phyloP scores from a whole-genome alignment of 768 basidiomycete genomes.

The Lactifluus volemus region DNA sequence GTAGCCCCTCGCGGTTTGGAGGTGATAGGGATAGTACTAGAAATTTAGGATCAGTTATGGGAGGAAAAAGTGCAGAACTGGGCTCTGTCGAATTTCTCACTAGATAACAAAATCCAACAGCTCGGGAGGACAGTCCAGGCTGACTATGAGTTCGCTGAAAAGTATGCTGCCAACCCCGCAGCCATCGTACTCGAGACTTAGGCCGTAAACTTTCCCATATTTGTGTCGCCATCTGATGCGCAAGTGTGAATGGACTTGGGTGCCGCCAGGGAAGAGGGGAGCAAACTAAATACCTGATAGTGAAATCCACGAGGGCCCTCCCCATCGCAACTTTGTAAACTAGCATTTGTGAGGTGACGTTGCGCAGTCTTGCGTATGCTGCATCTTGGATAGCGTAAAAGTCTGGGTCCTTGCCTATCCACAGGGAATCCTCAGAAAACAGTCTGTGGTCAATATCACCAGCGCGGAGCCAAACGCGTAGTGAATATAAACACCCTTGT shows the following conservation, averaged over 20 bases:
- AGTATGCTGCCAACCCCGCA: conserved; percentile 48
- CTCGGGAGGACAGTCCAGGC: conserved; percentile 46
- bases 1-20: conserved; percentile 49
- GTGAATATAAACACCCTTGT: conserved; percentile 41
- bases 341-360: conserved; percentile 35
- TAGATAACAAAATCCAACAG: conserved; percentile 52
- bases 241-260: background rate
- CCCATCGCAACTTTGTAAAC: conserved; percentile 51
- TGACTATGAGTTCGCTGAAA: conserved; percentile 45
- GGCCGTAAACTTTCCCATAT: conserved; percentile 38
- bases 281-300: conserved; percentile 34
- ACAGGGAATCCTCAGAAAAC: conserved; percentile 56
- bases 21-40: conserved; percentile 44
- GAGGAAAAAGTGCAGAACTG: background rate
- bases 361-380: conserved; percentile 43
- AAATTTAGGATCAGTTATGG: background rate
- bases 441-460: conserved; percentile 52
- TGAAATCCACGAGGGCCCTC: conserved; percentile 47
- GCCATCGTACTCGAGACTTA: conserved; percentile 58
- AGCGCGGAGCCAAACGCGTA: conserved; percentile 57
- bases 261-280: background rate
- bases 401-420: conserved; percentile 60
- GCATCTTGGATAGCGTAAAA: conserved; percentile 50
- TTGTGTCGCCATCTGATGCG: conserved; percentile 41
- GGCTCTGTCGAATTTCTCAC: conserved; percentile 28